Evolutionary conservation across 768 basidiomycete genomes (phyloP).

Genomic region (Xerocomellus intermedius): DNA sequence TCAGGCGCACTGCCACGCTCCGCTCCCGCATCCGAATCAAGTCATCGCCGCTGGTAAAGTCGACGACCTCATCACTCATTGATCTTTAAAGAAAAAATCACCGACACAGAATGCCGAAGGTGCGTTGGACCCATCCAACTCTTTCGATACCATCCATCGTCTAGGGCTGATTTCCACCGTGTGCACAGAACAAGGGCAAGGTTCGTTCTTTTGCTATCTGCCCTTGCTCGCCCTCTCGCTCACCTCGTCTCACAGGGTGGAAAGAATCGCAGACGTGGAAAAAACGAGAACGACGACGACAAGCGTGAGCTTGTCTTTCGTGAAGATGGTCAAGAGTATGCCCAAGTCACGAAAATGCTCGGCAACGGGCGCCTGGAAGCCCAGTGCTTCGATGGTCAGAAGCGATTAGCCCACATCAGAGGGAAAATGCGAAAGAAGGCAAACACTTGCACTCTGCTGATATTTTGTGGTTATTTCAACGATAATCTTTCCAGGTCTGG

Average conservation of each 20-base stretch:
- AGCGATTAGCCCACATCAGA: conserved; percentile 94
- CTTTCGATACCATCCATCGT: background rate
- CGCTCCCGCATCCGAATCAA: background rate
- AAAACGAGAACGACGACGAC: conserved; percentile 99
- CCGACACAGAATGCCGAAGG: conserved; percentile 25
- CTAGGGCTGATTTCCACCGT: background rate
- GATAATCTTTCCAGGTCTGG: conserved; percentile 70
- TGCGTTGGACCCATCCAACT: background rate
- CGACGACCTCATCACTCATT: background rate
- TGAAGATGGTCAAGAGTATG: conserved; percentile 99
- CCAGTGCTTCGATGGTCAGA: conserved; percentile 97
- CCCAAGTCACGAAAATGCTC: conserved; percentile 97
- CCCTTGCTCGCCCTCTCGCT: background rate
- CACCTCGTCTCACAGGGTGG: conserved; percentile 65
- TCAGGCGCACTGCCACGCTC: conserved; percentile 13
- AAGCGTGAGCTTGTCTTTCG: conserved; percentile 98
- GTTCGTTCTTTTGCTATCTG: conserved; percentile 7
- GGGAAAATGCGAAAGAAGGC: conserved; percentile 99
- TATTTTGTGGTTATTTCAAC: conserved; percentile 3
- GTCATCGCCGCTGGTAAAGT: background rate
- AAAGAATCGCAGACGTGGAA: conserved; percentile 98
- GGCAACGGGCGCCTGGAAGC: conserved; percentile 97
- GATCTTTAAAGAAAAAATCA: background rate
- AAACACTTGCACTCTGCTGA: conserved; percentile 20
- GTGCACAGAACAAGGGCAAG: conserved; percentile 29